phyloP scores from a whole-genome alignment of 805 yeast species.

The Kazachstania viticola region DNA sequence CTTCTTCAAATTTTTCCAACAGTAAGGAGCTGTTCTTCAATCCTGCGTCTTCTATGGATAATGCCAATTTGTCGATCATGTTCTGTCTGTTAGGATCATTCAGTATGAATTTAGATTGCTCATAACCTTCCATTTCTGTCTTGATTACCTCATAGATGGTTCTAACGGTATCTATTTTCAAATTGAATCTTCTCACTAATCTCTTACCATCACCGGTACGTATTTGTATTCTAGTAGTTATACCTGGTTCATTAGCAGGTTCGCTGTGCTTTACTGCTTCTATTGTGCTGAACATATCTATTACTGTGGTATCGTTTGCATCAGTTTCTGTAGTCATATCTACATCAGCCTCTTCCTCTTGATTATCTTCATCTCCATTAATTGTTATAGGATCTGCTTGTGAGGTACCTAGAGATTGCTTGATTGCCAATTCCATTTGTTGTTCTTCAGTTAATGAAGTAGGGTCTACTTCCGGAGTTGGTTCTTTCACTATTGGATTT shows the following conservation, averaged over 20 bases:
- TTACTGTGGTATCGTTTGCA: slow-evolving; percentile 17
- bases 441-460: slow-evolving; percentile 68
- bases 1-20: slow-evolving; percentile 37
- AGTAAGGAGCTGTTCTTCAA: slow-evolving; percentile 72
- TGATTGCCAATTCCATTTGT: slow-evolving; percentile 66
- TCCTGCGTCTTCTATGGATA: slow-evolving; percentile 61
- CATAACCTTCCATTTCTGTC: slow-evolving; percentile 34
- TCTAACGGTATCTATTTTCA: slow-evolving; percentile 43
- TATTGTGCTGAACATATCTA: slow-evolving; percentile 42
- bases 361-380: slow-evolving; percentile 5
- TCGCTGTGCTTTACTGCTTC: slow-evolving; percentile 45
- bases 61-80: slow-evolving; percentile 40
- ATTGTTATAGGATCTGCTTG: slow-evolving; percentile 17
- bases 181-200: slow-evolving; percentile 54
- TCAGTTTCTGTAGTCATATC: slow-evolving; percentile 7
- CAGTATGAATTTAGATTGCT: slow-evolving; percentile 40
- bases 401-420: slow-evolving; percentile 42
- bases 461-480: slow-evolving; percentile 45
- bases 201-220: slow-evolving; percentile 82
- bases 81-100: slow-evolving; percentile 44
- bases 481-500: slow-evolving; percentile 58
- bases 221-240: slow-evolving; percentile 73
- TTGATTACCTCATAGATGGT: slow-evolving; percentile 59
- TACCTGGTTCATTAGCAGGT: slow-evolving; percentile 43
- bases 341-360: slow-evolving; percentile 5